These are phyloP conservation scores for Lindgomyces ingoldianus DNA, from an alignment of 495 filamentous ascomycete species.

Conservation along the genomic window DNA sequence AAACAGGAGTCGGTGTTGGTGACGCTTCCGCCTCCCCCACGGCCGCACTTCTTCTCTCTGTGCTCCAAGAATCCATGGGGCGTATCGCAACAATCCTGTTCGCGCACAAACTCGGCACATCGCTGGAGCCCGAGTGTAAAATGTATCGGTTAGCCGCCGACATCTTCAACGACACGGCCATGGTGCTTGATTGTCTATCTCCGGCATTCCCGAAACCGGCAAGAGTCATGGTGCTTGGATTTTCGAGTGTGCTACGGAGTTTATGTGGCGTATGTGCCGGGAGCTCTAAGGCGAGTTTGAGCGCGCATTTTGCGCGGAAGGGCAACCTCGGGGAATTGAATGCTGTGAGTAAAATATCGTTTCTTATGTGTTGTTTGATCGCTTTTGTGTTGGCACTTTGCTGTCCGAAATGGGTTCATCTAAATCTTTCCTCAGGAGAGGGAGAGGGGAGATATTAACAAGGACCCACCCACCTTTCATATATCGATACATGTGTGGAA, in stretches of 20 bases:
- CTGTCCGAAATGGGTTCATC: slow-evolving; percentile 1
- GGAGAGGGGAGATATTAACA: not conserved
- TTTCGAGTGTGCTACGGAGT: slow-evolving; percentile 73
- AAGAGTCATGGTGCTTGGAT: slow-evolving; percentile 70
- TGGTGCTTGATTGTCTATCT: slow-evolving; percentile 85
- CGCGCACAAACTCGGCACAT: slow-evolving; percentile 78
- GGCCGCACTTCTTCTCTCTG: slow-evolving; percentile 78
- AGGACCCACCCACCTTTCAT: slow-evolving; percentile 10
- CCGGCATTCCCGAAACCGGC: slow-evolving; percentile 70
- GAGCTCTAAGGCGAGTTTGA: slow-evolving; percentile 85
- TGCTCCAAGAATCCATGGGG: slow-evolving; percentile 82
- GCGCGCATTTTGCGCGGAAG: slow-evolving; percentile 83
- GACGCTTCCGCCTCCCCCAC: slow-evolving; percentile 84
- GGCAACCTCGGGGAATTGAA: slow-evolving; percentile 95
- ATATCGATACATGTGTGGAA: slow-evolving; percentile 13
- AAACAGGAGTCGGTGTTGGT: slow-evolving; percentile 87
- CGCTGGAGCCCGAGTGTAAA: slow-evolving; percentile 94
- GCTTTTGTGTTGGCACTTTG: not conserved
- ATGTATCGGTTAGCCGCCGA: slow-evolving; percentile 89
- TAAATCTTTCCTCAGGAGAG: not conserved
- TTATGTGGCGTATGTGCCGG: slow-evolving; percentile 89
- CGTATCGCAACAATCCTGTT: slow-evolving; percentile 89
- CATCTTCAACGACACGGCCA: slow-evolving; percentile 87
- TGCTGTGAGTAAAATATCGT: slow-evolving; percentile 72
- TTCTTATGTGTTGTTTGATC: not conserved